Conservation (phyloP, 2,329 filamentous ascomycete genomes). For the Fusarium chaquense region DNA sequence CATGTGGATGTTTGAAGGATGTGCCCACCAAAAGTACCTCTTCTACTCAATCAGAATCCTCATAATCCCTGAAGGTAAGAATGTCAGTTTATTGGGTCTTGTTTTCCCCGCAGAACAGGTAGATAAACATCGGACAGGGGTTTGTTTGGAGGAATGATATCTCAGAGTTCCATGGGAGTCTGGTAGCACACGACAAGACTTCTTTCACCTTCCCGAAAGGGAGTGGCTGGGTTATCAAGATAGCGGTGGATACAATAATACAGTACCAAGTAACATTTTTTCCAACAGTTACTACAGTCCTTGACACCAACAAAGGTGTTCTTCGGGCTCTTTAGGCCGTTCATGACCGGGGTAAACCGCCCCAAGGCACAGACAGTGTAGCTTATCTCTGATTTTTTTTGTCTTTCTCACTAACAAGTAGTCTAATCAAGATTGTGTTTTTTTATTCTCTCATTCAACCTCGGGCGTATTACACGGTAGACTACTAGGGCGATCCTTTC, state of each 20-base stretch:
- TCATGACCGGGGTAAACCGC: constrained; percentile 3
- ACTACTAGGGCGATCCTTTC: constrained; percentile 19
- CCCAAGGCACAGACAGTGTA: background rate
- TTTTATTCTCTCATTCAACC: constrained; percentile 9
- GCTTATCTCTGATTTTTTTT: constrained; percentile 21
- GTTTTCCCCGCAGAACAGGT: constrained; percentile 42
- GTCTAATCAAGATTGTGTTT: background rate
- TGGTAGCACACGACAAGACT: constrained; percentile 4
- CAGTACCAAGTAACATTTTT: background rate
- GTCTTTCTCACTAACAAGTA: constrained; percentile 9
- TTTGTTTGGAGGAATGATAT: constrained; percentile 17
- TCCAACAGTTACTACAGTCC: background rate
- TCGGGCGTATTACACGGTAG: constrained; percentile 1
- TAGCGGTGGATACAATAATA: constrained; percentile 32
- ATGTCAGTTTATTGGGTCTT: constrained; percentile 10
- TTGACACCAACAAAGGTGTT: background rate
- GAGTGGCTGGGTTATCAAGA: constrained; percentile 22
- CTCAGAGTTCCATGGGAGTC: constrained; percentile 4
- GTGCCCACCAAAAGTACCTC: constrained; percentile 16
- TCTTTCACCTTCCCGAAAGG: constrained; percentile 37
- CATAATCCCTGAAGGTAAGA: constrained; percentile 1
- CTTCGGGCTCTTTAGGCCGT: background rate
- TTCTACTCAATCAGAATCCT: background rate
- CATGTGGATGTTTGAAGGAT: constrained; percentile 27
- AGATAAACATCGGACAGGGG: constrained; percentile 39